Evolutionary conservation across 2,329 filamentous ascomycete species (phyloP), one percentile per base, ranked within the genome.

Genomic region (Hawksworthiomyces lignivorus): DNA sequence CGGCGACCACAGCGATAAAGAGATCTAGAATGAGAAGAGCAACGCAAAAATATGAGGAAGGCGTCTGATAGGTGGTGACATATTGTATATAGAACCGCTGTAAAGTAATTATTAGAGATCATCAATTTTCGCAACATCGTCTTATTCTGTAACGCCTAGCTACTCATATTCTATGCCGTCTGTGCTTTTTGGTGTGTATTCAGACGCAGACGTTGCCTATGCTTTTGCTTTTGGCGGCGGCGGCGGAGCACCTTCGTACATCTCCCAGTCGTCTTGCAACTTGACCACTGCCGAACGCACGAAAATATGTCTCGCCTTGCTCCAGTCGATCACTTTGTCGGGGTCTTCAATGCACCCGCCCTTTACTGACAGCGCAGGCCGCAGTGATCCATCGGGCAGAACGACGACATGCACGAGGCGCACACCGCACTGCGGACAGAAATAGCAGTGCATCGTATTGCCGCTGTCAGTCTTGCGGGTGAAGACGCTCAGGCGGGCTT

Each of bases 381-480:
- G 54, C 7, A 61, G 54, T 3, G 48, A 54, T 1, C 69, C 69
- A 43, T 68, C 62, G 2, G 56, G 45, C 9, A 61, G 48, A 17
- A 62, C 52, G 30, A 61, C 55, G 33, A 64, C 62, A 46, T 74
- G 70, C n/a, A 72, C 51, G 11, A 73, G 35, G 12, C 69, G 62
- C 17, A 62, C 62, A 14, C 70, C 69, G 50, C 56, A 60, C 11
- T 17, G 28, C 26, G 46, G 51, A 48, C 56, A 59, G 20, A 60
- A 58, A 36, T 57, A 58, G 44, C 43, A 46, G 27, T 44, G 27
- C 43, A 46, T 27, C 10, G 30, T 30, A 40, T 36, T 39, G 26
- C 46, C 43, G 26, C 36, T 41, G 32, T 45, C 42, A 7, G 42
- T 41, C 9, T 32, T 21, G 12, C 39, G 42, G 12, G 32, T 40